A percentile compares a stretch with the other conserved stretches of the same genome.
phyloP scores from a whole-genome alignment of 257 asterid species.

The Penstemon davidsonii region DNA sequence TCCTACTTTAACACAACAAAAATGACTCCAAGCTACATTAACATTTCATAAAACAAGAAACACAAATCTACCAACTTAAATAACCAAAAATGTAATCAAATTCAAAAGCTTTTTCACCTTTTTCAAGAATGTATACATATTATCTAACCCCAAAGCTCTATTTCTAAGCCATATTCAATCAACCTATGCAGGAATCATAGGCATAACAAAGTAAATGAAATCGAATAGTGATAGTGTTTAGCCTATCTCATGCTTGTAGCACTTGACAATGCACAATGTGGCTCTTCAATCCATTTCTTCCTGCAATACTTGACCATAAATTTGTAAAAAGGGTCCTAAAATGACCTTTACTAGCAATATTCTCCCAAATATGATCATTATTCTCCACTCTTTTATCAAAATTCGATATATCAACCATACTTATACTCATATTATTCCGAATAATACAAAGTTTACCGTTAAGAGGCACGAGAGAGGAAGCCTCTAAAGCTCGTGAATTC shows the following conservation, averaged over 20 bases:
- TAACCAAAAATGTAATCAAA: too few relatives aligned
- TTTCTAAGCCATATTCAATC: too few relatives aligned
- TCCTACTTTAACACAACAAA: too few relatives aligned
- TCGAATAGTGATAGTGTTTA: too few relatives aligned
- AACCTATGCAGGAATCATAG: too few relatives aligned
- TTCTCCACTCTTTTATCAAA: conserved; percentile 44
- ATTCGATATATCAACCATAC: conserved; percentile 52
- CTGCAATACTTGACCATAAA: conserved; percentile 65
- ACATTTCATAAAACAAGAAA: too few relatives aligned
- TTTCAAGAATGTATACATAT: too few relatives aligned
- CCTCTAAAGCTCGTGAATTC: conserved; percentile 55
- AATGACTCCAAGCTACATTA: too few relatives aligned
- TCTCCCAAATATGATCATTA: conserved; percentile 54
- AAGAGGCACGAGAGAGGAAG: conserved; percentile 59
- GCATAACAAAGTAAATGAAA: too few relatives aligned
- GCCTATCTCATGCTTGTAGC: conserved; percentile 47
- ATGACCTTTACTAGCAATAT: conserved; percentile 49
- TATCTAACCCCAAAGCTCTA: too few relatives aligned
- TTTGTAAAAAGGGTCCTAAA: conserved; percentile 52
- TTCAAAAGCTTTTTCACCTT: too few relatives aligned
- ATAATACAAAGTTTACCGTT: conserved; percentile 63
- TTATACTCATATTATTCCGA: conserved; percentile 62
- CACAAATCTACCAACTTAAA: too few relatives aligned
- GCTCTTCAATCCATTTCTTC: conserved; percentile 63
- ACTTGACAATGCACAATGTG: conserved; percentile 69